Percentiles rank a stretch among this genome's conserved stretches.
Evolutionary conservation across 1,284 basidiomycete species (phyloP).

Genomic region (Malassezia sp.): DNA sequence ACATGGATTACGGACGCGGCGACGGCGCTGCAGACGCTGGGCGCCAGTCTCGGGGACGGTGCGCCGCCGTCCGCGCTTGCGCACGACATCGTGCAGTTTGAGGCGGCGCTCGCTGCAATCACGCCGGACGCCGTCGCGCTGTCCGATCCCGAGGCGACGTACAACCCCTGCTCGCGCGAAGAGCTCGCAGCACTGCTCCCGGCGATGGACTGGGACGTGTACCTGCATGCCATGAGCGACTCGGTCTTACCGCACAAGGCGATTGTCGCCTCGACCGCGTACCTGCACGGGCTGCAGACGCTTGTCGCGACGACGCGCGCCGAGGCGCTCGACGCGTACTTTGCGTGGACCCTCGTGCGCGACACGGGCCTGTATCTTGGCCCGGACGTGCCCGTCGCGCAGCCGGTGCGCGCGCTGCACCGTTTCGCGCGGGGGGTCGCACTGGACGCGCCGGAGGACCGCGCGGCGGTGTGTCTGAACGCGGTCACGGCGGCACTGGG

Average conservation of each 20-base stretch:
- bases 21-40: slow-evolving; percentile 52
- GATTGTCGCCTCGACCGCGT: slow-evolving; percentile 74
- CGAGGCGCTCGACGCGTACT: slow-evolving; percentile 73
- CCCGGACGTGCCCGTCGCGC: slow-evolving; percentile 46
- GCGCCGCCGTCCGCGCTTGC: slow-evolving; percentile 61
- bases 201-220: slow-evolving; percentile 68
- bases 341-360: slow-evolving; percentile 50
- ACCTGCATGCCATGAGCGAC: slow-evolving; percentile 66
- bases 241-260: slow-evolving; percentile 55
- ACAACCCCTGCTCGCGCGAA: slow-evolving; percentile 73
- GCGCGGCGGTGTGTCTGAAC: slow-evolving; percentile 56
- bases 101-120: slow-evolving; percentile 66
- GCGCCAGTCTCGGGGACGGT: slow-evolving; percentile 42
- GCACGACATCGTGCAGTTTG: slow-evolving; percentile 60
- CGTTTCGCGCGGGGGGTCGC: slow-evolving; percentile 68
- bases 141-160: slow-evolving; percentile 66
- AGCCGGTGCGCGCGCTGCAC: slow-evolving; percentile 54
- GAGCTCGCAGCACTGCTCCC: slow-evolving; percentile 53
- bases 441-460: slow-evolving; percentile 69
- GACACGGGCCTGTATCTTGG: slow-evolving; percentile 28
- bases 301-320: slow-evolving; percentile 62
- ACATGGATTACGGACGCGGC: slow-evolving; percentile 62
- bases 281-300: slow-evolving; percentile 58
- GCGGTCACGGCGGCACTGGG: slow-evolving; percentile 50
- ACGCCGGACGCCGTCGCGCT: slow-evolving; percentile 55